Percentiles rank a stretch among this genome's conserved stretches.
Conservation (phyloP, 805 yeast species). For the Pichia scutulata region DNA sequence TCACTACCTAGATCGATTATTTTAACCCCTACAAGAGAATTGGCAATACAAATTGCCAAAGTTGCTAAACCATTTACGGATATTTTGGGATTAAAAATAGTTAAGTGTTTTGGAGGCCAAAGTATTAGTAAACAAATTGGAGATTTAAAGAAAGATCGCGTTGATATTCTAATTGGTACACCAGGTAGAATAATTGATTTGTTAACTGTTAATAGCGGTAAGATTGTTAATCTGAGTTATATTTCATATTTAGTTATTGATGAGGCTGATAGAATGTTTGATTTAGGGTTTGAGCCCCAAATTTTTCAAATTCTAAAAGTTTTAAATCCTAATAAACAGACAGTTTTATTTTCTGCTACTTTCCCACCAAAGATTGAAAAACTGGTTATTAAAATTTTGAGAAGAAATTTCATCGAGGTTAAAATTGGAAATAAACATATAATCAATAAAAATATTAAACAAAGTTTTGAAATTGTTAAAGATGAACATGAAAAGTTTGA, state of each 20-base stretch:
- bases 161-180: slow-evolving; percentile 78
- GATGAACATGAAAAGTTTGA: slow-evolving; percentile 47
- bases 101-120: slow-evolving; percentile 90
- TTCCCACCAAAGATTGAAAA: slow-evolving; percentile 75
- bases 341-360: slow-evolving; percentile 89
- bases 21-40: slow-evolving; percentile 87
- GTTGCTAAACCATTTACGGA: slow-evolving; percentile 56
- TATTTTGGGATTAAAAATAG: slow-evolving; percentile 41
- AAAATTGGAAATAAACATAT: slow-evolving; percentile 72
- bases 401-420: slow-evolving; percentile 60
- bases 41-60: slow-evolving; percentile 74
- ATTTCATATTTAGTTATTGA: slow-evolving; percentile 83
- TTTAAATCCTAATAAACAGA: slow-evolving; percentile 79
- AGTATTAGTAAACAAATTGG: slow-evolving; percentile 77
- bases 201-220: slow-evolving; percentile 73
- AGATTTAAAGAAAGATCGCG: slow-evolving; percentile 62
- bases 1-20: slow-evolving; percentile 75
- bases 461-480: slow-evolving; percentile 54
- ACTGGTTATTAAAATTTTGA: slow-evolving; percentile 59
- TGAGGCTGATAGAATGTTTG: slow-evolving; percentile 96
- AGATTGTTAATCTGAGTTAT: slow-evolving; percentile 57
- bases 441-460: slow-evolving; percentile 76
- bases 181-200: slow-evolving; percentile 93
- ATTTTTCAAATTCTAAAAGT: slow-evolving; percentile 59
- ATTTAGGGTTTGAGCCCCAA: slow-evolving; percentile 96